These are phyloP conservation scores for Saitoella complicata DNA, from an alignment of 805 yeast species.

Conservation along the genomic window DNA sequence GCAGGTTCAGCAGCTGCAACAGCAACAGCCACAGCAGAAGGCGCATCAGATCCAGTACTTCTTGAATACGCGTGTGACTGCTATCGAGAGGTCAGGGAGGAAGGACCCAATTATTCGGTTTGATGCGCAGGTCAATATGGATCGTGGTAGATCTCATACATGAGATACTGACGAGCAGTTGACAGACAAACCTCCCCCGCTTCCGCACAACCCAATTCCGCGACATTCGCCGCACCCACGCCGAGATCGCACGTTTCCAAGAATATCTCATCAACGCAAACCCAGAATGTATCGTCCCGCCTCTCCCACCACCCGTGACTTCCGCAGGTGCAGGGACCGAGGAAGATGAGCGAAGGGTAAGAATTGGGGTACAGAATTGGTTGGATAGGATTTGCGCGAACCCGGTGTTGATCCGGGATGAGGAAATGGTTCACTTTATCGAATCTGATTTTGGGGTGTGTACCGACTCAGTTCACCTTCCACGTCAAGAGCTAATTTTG, in stretches of 20 bases:
- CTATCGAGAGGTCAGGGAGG: conserved; percentile 53
- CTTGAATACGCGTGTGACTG: conserved; percentile 33
- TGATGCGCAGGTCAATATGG: conserved; percentile 31
- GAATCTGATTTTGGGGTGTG: conserved; percentile 48
- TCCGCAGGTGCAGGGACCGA: conserved; percentile 72
- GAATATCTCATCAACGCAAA: conserved; percentile 64
- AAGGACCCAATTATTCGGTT: conserved; percentile 71
- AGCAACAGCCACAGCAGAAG: too few species aligned
- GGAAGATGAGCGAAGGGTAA: conserved; percentile 51
- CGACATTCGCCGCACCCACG: conserved; percentile 64
- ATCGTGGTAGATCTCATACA: background rate
- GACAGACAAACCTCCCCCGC: conserved; percentile 47
- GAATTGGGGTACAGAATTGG: conserved; percentile 64
- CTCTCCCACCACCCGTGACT: conserved; percentile 60
- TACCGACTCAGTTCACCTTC: too few species aligned
- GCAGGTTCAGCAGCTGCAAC: too few species aligned
- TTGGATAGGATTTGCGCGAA: conserved; percentile 54
- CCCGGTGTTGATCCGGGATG: conserved; percentile 72
- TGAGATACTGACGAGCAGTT: background rate
- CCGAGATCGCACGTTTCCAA: conserved; percentile 61
- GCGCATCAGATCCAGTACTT: conserved; percentile 17
- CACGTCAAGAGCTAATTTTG: too few species aligned
- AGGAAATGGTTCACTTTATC: conserved; percentile 70
- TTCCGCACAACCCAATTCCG: conserved; percentile 56
- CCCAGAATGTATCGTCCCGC: conserved; percentile 85